These are phyloP conservation scores for Nemania sp. DNA, from an alignment of 2,329 filamentous ascomycete genomes.

Conservation along the genomic window DNA sequence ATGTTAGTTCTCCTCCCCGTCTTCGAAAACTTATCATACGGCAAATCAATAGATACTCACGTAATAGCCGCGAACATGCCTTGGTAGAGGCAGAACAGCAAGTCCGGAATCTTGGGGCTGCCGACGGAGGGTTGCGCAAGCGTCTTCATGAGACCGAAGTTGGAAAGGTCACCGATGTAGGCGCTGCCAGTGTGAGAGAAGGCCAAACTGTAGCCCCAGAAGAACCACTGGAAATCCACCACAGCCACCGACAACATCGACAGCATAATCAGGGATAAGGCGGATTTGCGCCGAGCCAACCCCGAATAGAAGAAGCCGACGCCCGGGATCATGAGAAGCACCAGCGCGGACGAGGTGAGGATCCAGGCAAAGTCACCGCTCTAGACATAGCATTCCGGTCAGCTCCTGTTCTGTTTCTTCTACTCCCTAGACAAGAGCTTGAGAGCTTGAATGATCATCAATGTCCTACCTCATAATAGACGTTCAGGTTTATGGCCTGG, in stretches of 20 bases:
- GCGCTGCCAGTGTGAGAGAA: conserved; percentile 79
- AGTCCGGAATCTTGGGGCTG: conserved; percentile 71
- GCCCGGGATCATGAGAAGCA: conserved; percentile 90
- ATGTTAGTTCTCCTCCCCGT: not conserved
- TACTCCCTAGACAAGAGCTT: not conserved
- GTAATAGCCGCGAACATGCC: conserved; percentile 90
- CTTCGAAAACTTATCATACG: not conserved
- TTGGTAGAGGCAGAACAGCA: conserved; percentile 84
- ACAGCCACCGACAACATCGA: conserved; percentile 80
- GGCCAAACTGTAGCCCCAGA: conserved; percentile 87
- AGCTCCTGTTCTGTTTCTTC: not conserved
- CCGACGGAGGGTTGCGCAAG: conserved; percentile 76
- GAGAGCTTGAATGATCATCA: not conserved
- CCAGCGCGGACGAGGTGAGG: conserved; percentile 73
- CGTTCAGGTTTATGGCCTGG: conserved; percentile 70
- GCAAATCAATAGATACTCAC: conserved; percentile 51
- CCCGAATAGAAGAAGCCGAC: conserved; percentile 96
- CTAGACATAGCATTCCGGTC: conserved; percentile 45
- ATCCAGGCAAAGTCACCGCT: conserved; percentile 84
- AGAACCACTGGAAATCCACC: conserved; percentile 91
- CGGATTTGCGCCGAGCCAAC: conserved; percentile 85
- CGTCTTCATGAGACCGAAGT: conserved; percentile 80
- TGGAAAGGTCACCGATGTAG: conserved; percentile 78
- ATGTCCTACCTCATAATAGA: conserved; percentile 74
- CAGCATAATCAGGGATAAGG: conserved; percentile 82